Evolutionary conservation across 1,284 basidiomycete species (phyloP).

Genomic region (Apiotrichum veenhuisii): DNA sequence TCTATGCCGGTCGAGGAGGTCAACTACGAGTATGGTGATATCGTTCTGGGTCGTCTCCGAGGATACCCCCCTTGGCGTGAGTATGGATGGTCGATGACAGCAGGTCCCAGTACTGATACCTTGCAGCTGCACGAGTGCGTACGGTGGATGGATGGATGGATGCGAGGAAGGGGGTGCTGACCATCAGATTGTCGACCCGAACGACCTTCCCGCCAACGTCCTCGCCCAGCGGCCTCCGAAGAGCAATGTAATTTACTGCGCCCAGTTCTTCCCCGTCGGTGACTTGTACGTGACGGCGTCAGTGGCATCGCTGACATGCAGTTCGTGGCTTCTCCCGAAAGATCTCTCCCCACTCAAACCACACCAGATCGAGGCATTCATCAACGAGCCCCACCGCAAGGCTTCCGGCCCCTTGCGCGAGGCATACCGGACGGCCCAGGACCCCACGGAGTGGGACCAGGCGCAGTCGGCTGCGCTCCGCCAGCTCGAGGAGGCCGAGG

Average conservation of each 20-base stretch:
- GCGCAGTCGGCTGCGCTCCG: constrained; percentile 56
- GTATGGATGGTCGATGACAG: constrained; percentile 12
- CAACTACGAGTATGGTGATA: constrained; percentile 63
- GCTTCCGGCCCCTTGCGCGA: constrained; percentile 68
- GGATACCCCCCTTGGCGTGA: constrained; percentile 83
- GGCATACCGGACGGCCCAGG: constrained; percentile 77
- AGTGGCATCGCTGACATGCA: constrained; percentile 40
- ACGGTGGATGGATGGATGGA: background rate
- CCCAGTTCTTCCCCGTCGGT: constrained; percentile 56
- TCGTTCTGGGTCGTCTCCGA: constrained; percentile 87
- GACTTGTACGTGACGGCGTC: constrained; percentile 69
- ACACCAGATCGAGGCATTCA: constrained; percentile 79
- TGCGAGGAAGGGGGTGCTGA: constrained; percentile 3
- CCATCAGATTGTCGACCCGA: constrained; percentile 39
- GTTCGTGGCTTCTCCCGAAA: constrained; percentile 77
- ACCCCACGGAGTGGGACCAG: constrained; percentile 67
- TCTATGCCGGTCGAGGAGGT: constrained; percentile 14
- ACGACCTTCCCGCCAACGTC: constrained; percentile 35
- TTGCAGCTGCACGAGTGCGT: constrained; percentile 22
- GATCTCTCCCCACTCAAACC: constrained; percentile 74
- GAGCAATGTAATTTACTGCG: constrained; percentile 31
- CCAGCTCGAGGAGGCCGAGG: constrained; percentile 58
- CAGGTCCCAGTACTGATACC: constrained; percentile 5
- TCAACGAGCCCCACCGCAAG: constrained; percentile 66
- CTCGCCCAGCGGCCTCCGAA: constrained; percentile 34